Evolutionary conservation across 2,329 filamentous ascomycete species (phyloP), one percentile per base, ranked within the genome.

Genomic region (Xylogone sp.): DNA sequence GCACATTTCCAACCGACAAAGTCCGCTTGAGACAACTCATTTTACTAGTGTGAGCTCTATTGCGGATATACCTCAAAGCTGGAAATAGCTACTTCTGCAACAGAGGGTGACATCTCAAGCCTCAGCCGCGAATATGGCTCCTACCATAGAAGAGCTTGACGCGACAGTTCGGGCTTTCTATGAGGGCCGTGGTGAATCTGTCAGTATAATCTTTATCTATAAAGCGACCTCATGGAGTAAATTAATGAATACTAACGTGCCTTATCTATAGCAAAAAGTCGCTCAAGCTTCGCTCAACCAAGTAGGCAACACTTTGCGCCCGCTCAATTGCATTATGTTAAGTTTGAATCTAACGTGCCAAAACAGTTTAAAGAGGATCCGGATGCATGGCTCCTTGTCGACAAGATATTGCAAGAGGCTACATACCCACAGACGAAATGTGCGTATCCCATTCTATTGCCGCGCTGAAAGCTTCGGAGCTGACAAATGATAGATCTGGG

Each of bases 371-470:
- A 97, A 73, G 94, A 97, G 77, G 96, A 97, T 67, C 92, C 93
- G 53, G 94, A 99, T 76, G 87, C 94, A 54, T 99, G 94, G 94
- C 82, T 97, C 60, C 83, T 97, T 69, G 94, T 97, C 65, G 94
- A 97, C 70, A 92, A 96, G 75, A 96, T 99, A 66, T 82, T 99
- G 56, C 87, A 93, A 72, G 88, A 96, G 71, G 89, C 94, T 58
- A 87, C 87, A 69, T 96, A 97, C 69, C 85, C 90, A 50, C 91
- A 97, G 73, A 99, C 94, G 56, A 99, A 99, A 78, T 99, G 90
- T 92, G 76, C 66, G 86, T 77, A 46, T 47, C 34, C 46, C 19
- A 51, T 21, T 31, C 8, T 19, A 24, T 42, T 6, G 24, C 21
- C 31, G 21, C 34, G 24, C 47, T 45, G 46, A 19, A 48, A 31